These are phyloP conservation scores for Lachancea waltii DNA, from an alignment of 805 yeast species.

Conservation along the genomic window DNA sequence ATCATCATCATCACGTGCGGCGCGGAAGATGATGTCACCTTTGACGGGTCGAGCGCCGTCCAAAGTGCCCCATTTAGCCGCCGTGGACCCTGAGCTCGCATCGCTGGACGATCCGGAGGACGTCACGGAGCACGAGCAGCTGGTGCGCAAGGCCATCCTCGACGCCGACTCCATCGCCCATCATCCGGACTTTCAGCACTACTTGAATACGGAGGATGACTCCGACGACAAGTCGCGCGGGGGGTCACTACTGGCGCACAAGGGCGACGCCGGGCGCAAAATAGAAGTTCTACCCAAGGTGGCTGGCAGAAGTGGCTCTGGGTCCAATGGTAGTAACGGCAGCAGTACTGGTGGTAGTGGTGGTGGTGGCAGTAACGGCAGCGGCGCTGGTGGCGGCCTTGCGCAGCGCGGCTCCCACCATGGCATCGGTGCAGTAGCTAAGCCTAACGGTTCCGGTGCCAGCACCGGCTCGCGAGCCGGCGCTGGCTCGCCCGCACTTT, in stretches of 20 bases:
- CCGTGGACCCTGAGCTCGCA: conserved; percentile 55
- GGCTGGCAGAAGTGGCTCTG: conserved; percentile 4
- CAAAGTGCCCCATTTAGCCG: conserved; percentile 23
- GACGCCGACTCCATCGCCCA: conserved; percentile 60
- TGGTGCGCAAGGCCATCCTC: conserved; percentile 64
- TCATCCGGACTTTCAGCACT: conserved; percentile 35
- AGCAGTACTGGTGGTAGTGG: too few species aligned
- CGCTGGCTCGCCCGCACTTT: not conserved
- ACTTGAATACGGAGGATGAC: conserved; percentile 28
- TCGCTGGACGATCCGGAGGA: conserved; percentile 36
- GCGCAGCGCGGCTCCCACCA: too few species aligned
- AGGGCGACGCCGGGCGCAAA: conserved; percentile 8
- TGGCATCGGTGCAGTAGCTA: too few species aligned
- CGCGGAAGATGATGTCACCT: too few species aligned
- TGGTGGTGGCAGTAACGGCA: too few species aligned
- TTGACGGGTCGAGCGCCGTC: conserved; percentile 8
- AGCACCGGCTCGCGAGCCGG: not conserved
- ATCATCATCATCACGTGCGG: too few species aligned
- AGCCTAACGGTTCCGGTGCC: conserved; percentile 2
- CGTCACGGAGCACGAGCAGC: conserved; percentile 48
- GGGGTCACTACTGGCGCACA: not conserved
- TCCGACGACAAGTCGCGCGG: conserved; percentile 8
- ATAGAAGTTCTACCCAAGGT: conserved; percentile 27
- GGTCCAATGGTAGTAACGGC: too few species aligned
- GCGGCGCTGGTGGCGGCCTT: too few species aligned